Conservation (phyloP, 441 rosid species). For the Manihot esculenta region DNA sequence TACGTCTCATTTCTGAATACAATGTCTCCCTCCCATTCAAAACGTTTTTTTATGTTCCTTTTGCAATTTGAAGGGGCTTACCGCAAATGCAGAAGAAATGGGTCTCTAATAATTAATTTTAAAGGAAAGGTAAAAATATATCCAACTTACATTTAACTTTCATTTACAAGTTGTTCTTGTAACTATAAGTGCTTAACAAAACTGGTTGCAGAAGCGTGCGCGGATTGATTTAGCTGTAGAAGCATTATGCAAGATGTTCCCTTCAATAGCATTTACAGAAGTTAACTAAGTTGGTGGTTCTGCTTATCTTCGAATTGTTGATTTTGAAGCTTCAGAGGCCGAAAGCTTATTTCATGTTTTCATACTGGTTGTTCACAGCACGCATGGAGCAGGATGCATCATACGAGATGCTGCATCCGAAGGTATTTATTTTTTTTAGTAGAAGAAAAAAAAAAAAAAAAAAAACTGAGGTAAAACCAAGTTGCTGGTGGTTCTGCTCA, state of each 20-base stretch:
- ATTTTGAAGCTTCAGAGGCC: conserved; percentile 15
- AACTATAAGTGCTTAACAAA: background rate
- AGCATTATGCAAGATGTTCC: conserved; percentile 59
- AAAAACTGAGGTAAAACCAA: too few relatives aligned
- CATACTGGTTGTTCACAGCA: background rate
- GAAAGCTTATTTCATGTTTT: background rate
- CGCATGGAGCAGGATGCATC: conserved; percentile 20
- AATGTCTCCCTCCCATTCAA: conserved; percentile 13
- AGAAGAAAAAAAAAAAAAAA: too few relatives aligned
- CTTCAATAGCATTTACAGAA: conserved; percentile 45
- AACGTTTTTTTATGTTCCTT: conserved; percentile 21
- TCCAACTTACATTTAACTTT: background rate
- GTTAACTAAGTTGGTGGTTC: conserved; percentile 22
- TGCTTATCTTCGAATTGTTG: background rate
- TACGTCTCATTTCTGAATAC: background rate
- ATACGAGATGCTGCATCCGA: conserved; percentile 52
- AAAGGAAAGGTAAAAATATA: conserved; percentile 91
- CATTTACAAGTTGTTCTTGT: background rate
- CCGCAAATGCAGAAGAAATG: conserved; percentile 77
- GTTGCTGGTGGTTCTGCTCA: conserved; percentile 3
- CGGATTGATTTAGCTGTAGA: conserved; percentile 55
- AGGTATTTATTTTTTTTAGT: conserved; percentile 43
- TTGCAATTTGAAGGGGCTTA: conserved; percentile 51
- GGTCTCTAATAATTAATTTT: conserved; percentile 57
- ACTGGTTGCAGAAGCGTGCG: conserved; percentile 47